These are phyloP conservation scores for Cladosporium halotolerans DNA, from an alignment of 2,329 filamentous ascomycete species.

Conservation along the genomic window DNA sequence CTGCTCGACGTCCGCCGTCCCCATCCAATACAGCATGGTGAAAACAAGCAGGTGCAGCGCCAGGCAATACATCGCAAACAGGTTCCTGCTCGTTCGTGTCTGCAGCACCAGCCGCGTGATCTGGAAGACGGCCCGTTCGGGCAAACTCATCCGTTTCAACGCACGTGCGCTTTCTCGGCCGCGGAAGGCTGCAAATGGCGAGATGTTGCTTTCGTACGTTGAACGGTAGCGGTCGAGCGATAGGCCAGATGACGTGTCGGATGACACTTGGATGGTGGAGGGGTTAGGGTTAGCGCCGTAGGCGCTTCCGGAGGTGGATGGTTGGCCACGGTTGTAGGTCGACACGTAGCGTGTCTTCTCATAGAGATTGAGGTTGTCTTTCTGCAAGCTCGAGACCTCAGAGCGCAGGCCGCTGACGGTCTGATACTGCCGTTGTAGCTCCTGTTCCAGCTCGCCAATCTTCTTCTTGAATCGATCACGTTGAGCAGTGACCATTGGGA, in stretches of 20 bases:
- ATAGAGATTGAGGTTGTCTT: constrained; percentile 91
- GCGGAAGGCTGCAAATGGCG: constrained; percentile 90
- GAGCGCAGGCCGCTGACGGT: constrained; percentile 80
- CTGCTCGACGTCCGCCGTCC: constrained; percentile 58
- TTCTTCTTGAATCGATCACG: constrained; percentile 97
- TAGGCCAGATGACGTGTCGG: constrained; percentile 39
- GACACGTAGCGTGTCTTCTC: constrained; percentile 97
- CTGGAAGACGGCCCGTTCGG: constrained; percentile 84
- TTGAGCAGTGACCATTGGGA: constrained; percentile 97
- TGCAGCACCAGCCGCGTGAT: constrained; percentile 86
- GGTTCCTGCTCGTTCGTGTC: constrained; percentile 80
- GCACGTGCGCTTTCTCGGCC: constrained; percentile 88
- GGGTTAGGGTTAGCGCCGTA: constrained; percentile 61
- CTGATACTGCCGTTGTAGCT: constrained; percentile 76
- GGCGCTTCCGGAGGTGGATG: constrained; percentile 61
- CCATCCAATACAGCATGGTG: constrained; percentile 77
- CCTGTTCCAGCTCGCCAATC: constrained; percentile 82
- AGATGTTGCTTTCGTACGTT: constrained; percentile 91
- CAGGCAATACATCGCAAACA: constrained; percentile 89
- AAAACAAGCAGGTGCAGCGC: constrained; percentile 85
- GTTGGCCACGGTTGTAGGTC: constrained; percentile 68
- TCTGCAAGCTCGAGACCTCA: constrained; percentile 86
- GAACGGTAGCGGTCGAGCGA: constrained; percentile 70
- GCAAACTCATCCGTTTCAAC: constrained; percentile 86
- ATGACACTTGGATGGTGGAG: constrained; percentile 58